Evolutionary conservation across 441 rosid genomes (phyloP).

Genomic region (Metrosideros polymorpha): DNA sequence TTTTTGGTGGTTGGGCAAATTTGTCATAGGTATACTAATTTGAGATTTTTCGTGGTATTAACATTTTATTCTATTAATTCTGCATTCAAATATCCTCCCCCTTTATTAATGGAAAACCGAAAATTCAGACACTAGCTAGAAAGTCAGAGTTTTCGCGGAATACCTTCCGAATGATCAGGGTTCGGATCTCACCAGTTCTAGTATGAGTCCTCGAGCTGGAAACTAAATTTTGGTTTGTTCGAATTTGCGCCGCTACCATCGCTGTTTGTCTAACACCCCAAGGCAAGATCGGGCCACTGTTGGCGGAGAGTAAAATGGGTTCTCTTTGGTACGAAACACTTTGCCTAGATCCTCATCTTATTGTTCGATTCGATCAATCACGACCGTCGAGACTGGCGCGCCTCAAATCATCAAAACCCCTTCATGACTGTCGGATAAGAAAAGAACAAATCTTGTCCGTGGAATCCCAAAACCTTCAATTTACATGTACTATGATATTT

Average conservation of each 20-base stretch:
- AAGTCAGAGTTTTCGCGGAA: background rate
- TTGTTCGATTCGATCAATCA: fast-evolving
- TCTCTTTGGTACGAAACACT: background rate
- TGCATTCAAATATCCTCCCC: background rate
- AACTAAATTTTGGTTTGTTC: too few species aligned
- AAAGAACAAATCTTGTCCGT: background rate
- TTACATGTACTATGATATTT: background rate
- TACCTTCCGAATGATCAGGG: background rate
- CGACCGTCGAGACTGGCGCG: background rate
- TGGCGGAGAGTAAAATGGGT: background rate
- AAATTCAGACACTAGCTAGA: background rate
- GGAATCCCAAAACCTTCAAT: background rate
- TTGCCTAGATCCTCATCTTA: background rate
- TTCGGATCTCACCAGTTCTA: background rate
- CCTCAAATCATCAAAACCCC: background rate
- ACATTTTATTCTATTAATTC: too few species aligned
- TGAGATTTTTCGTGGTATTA: too few species aligned
- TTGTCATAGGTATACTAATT: too few species aligned
- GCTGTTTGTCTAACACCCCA: background rate
- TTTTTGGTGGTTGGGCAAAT: too few species aligned
- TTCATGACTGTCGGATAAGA: background rate
- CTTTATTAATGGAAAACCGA: background rate
- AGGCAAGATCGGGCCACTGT: background rate
- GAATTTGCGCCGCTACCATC: background rate
- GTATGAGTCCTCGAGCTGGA: background rate